A percentile compares a stretch with the other conserved stretches of the same genome.
Conservation (phyloP, 805 yeast species). For the Saccharomycopsis capsularis region DNA sequence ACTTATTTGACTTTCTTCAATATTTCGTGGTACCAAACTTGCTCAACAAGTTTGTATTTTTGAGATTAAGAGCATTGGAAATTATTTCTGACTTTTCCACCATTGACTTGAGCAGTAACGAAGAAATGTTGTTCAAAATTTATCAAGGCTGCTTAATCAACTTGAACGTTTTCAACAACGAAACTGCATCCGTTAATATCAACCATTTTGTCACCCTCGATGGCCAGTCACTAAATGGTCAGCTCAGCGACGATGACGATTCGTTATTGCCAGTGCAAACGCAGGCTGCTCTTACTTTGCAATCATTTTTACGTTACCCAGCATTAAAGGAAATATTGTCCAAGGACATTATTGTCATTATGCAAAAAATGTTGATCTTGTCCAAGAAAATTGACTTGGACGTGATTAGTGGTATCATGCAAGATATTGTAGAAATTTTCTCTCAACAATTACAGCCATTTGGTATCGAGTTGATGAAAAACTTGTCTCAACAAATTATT, state of each 20-base stretch:
- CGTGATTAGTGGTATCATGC: slow-evolving; percentile 83
- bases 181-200: background rate
- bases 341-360: slow-evolving; percentile 64
- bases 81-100: slow-evolving; percentile 58
- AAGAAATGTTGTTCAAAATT: slow-evolving; percentile 28
- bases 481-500: slow-evolving; percentile 68
- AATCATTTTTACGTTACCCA: slow-evolving; percentile 61
- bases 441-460: slow-evolving; percentile 88
- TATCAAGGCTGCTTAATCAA: slow-evolving; percentile 32
- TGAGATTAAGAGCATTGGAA: slow-evolving; percentile 72
- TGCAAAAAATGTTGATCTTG: slow-evolving; percentile 68
- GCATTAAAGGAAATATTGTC: slow-evolving; percentile 60
- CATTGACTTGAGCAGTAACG: slow-evolving; percentile 40
- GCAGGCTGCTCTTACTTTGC: slow-evolving; percentile 80
- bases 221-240: slow-evolving; percentile 21
- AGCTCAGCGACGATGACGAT: slow-evolving; percentile 38
- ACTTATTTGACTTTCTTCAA: slow-evolving; percentile 61
- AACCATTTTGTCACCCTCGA: slow-evolving; percentile 8
- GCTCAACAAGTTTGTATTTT: slow-evolving; percentile 50
- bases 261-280: slow-evolving; percentile 67
- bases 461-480: slow-evolving; percentile 60
- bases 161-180: slow-evolving; percentile 7
- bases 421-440: slow-evolving; percentile 87
- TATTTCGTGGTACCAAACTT: slow-evolving; percentile 68
- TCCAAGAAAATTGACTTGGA: slow-evolving; percentile 84